Base-by-base conservation (phyloP, 2,329 filamentous ascomycete genomes). In the Cladosporium cucumerinum region DNA sequence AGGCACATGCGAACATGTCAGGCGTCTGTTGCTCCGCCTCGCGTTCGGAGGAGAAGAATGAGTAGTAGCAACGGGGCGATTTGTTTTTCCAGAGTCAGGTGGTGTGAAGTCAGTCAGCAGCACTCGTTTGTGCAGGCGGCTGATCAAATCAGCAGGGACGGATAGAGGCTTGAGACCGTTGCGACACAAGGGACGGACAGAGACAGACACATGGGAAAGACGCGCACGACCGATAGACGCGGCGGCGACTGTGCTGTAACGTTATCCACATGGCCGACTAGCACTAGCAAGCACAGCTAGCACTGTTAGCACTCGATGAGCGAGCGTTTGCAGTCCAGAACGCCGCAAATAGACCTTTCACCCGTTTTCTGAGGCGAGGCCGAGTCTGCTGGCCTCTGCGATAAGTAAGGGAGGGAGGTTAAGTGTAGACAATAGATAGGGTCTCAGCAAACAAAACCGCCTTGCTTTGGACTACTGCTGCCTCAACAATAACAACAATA, bases 251-350 rank as follows among this genome's bases (percentile, higher is more conserved):
- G 28, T 30, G 28, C 28, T 30, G 5, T 5, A 28, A 7, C 5
- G 26, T 28, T 46, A 26, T 32, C 51, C 51, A 54, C 51, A 54
- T 32, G 51, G 51, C 26, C 51, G 51, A 54, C 51, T 54, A 54
- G 51, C 12, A 30, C 28, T 30, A 8, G 7, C 28, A 8, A 30
- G 28, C 28, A 30, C n/a, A n/a, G 25, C 49, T 52, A 39, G 36
- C 34, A 39, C 16, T n/a, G n/a, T n/a, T 39, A 3, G 28, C 28
- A 28, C 28, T 34, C 32, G 39, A 11, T 11, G 39, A 46, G 39
- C 39, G 39, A n/a, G n/a, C n/a, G n/a, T n/a, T 46, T 46, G 39
- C 39, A n/a, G 51, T 54, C 51, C 28, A 54, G 51, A 54, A 54
- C 51, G 51, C 51, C 51, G 32, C 51, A 54, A 54, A 54, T 54